Evolutionary conservation across 495 filamentous ascomycete genomes (phyloP), one percentile per base, ranked within the genome.

Genomic region (Penicilliopsis zonata): DNA sequence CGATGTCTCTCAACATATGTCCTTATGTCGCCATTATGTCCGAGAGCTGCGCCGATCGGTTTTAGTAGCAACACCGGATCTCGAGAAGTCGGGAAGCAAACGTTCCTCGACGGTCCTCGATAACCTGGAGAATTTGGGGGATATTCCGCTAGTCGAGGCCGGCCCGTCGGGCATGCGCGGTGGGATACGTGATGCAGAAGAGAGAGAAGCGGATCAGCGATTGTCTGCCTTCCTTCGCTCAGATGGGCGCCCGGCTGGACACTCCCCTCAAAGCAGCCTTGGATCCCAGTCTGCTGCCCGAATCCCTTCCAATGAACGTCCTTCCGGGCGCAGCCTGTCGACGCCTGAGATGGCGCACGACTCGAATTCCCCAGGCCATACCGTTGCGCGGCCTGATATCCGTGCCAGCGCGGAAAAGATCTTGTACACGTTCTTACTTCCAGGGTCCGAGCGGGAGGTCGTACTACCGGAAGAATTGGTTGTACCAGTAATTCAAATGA

Each of bases 1-100:
- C 45, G 90, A 99, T 76, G 88, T 99, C 25, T 85, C 90, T 7
- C 90, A 99, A 50, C 90, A 99, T 55, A 94, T 95, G 79, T 90
- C 86, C 10, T 72, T 99, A 17, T 99, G 90, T 52, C 84, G 90
- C 26, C 86, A 96, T 58, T 99, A 94, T 60, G 92, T 99, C 13
- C 80, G 90, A 41, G 88, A 95, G 50, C 67, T 99, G 31, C 84
- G 90, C 34, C 70, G 90, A 31, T 95, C 88, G 2, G 86, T 96
- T 24, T 72, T 99, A 17, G 73, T 96, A 17, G 81, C 84, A 14
- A 99, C 90, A 0, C 90, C 90, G 9, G 90, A 96, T 34, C 67
- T 83, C 17, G 86, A 94, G 36, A 86, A 80, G 49, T 63, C 70
- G 14, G 70, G 71, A 23, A 90, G 82, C 38, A 86, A 85, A 58